phyloP scores from a whole-genome alignment of 495 filamentous ascomycete species.

The Hypoxylon intermedium region DNA sequence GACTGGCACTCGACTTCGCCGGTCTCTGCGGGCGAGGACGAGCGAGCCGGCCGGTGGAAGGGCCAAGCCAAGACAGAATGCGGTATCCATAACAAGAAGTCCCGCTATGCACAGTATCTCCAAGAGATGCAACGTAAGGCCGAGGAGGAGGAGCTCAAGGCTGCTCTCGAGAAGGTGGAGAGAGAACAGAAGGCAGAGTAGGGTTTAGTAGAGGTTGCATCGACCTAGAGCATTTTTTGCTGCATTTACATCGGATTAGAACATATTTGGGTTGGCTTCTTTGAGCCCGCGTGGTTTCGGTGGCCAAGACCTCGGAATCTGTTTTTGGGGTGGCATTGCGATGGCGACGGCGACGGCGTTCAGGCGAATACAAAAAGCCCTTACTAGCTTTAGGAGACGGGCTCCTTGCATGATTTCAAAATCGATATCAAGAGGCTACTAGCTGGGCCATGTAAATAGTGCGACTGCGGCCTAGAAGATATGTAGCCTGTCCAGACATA shows the following conservation, averaged over 20 bases:
- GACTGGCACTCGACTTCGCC: too few species aligned
- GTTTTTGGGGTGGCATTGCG: slow-evolving; percentile 12
- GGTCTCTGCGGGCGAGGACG: too few species aligned
- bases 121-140: slow-evolving; percentile 75
- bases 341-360: slow-evolving; percentile 36
- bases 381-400: not conserved
- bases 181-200: slow-evolving; percentile 19
- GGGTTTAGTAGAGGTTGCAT: not conserved
- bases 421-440: not conserved
- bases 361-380: slow-evolving; percentile 8
- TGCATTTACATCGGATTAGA: not conserved
- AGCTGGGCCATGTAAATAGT: too few species aligned
- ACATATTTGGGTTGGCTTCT: not conserved
- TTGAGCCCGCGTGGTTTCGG: slow-evolving; percentile 9
- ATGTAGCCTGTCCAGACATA: too few species aligned
- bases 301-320: slow-evolving; percentile 6
- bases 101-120: slow-evolving; percentile 86
- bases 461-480: too few species aligned
- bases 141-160: slow-evolving; percentile 64
- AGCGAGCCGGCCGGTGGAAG: too few species aligned
- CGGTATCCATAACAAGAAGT: slow-evolving; percentile 96
- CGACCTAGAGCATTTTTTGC: not conserved
- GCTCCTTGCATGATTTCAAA: not conserved
- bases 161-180: slow-evolving; percentile 48
- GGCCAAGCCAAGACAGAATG: too few species aligned